A percentile compares a stretch with the other conserved stretches of the same genome.
phyloP scores from a whole-genome alignment of 2,329 filamentous ascomycete species.

The Chaetomium strumarium region DNA sequence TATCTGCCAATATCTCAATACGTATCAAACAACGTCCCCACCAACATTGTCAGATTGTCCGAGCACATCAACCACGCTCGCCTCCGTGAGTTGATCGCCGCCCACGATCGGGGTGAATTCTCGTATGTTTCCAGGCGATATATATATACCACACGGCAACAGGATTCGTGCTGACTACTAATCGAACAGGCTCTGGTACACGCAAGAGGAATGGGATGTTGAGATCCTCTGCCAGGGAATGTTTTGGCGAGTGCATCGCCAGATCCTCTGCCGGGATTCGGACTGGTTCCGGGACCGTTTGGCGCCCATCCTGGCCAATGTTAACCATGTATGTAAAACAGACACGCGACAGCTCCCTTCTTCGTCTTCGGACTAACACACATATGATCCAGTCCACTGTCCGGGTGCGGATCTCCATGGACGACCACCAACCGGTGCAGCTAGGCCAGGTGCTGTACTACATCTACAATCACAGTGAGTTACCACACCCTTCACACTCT shows the following conservation, averaged over 20 bases:
- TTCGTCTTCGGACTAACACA: too few species aligned
- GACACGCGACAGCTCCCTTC: neutral
- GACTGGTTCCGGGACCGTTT: slow-evolving; percentile 13
- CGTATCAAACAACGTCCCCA: neutral
- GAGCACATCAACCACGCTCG: neutral
- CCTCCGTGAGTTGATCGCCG: slow-evolving; percentile 1
- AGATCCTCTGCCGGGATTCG: slow-evolving; percentile 19
- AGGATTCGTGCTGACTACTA: slow-evolving; percentile 1
- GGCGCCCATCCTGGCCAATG: slow-evolving; percentile 6
- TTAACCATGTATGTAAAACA: neutral
- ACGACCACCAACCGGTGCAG: too few species aligned
- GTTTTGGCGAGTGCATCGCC: slow-evolving; percentile 17
- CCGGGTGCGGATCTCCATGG: too few species aligned
- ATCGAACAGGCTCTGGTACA: slow-evolving; percentile 18
- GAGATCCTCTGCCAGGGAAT: slow-evolving; percentile 11
- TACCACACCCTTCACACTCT: too few species aligned
- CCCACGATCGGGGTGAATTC: slow-evolving; percentile 8
- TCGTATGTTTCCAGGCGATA: slow-evolving; percentile 11
- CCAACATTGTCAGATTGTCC: neutral
- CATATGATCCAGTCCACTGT: too few species aligned
- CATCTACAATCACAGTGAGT: too few species aligned
- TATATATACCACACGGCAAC: too few species aligned
- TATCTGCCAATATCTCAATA: neutral
- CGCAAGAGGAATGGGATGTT: slow-evolving; percentile 19
- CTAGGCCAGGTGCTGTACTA: too few species aligned